Evolutionary conservation across 352 stramenopile species (phyloP).

Genomic region (Pythium rishiriense): DNA sequence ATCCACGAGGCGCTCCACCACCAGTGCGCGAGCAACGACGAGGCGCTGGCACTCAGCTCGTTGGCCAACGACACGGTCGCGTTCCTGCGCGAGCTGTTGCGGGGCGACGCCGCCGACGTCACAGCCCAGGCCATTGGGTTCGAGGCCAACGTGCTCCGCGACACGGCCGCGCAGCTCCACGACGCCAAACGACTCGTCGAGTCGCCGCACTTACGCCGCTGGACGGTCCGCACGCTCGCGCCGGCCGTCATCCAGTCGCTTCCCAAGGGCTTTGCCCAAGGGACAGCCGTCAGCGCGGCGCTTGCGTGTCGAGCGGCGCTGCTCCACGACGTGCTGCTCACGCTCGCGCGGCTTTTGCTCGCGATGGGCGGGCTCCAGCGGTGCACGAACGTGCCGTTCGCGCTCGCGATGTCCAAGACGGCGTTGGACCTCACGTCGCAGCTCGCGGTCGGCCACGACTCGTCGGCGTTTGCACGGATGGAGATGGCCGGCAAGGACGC

Average conservation of each 20-base stretch:
- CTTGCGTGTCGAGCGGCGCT: not conserved
- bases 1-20: slow-evolving; percentile 64
- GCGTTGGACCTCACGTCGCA: slow-evolving; percentile 45
- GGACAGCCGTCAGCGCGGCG: not conserved
- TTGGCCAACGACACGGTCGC: slow-evolving; percentile 19
- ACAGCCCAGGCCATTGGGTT: slow-evolving; percentile 6
- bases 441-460: slow-evolving; percentile 16
- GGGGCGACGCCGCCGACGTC: not conserved
- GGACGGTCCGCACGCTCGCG: slow-evolving; percentile 8
- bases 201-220: not conserved
- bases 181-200: not conserved
- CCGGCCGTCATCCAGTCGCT: slow-evolving; percentile 19
- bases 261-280: not conserved
- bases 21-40: slow-evolving; percentile 35
- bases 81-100: slow-evolving; percentile 13
- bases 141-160: not conserved
- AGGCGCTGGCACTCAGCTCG: slow-evolving; percentile 28
- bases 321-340: slow-evolving; percentile 39
- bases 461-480: slow-evolving; percentile 27
- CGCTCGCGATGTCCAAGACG: slow-evolving; percentile 43
- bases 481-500: slow-evolving; percentile 51
- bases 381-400: slow-evolving; percentile 46
- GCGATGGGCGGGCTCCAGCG: slow-evolving; percentile 38
- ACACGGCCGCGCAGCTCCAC: not conserved
- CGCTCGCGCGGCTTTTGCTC: slow-evolving; percentile 48